Conservation (phyloP, 768 basidiomycete genomes). For the Galerina marginata region DNA sequence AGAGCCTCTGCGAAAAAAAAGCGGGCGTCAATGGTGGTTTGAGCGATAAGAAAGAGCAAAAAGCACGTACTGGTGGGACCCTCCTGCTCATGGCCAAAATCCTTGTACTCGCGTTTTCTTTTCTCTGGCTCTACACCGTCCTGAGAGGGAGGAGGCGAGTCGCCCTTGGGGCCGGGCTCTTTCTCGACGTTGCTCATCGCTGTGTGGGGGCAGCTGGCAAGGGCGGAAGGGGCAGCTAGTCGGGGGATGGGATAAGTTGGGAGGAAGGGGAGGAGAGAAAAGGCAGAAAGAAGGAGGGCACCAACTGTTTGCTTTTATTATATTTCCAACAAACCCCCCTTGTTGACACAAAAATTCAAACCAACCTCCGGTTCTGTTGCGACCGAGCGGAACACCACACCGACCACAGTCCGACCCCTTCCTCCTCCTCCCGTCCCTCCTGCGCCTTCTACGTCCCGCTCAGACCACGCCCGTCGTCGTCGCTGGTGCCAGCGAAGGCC, state of each 20-base stretch:
- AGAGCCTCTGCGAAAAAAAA: conserved; percentile 63
- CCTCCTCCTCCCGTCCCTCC: neutral
- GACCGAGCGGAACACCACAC: conserved; percentile 10
- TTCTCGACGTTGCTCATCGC: conserved; percentile 44
- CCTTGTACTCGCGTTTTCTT: conserved; percentile 87
- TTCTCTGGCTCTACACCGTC: conserved; percentile 42
- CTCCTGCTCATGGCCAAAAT: conserved; percentile 76
- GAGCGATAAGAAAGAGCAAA: conserved; percentile 6
- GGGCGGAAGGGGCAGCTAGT: conserved; percentile 10
- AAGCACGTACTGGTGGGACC: conserved; percentile 67
- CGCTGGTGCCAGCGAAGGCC: neutral
- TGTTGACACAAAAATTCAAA: conserved; percentile 13
- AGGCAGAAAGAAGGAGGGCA: conserved; percentile 18
- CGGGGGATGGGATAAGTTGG: conserved; percentile 11
- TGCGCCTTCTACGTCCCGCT: neutral
- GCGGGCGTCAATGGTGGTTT: conserved; percentile 12
- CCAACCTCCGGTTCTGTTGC: conserved; percentile 14
- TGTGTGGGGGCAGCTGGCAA: conserved; percentile 4
- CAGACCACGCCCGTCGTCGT: neutral
- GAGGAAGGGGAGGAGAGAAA: conserved; percentile 11
- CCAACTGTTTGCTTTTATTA: conserved; percentile 29
- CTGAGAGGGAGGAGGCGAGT: conserved; percentile 28
- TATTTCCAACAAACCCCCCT: conserved; percentile 15
- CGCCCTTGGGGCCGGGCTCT: conserved; percentile 66
- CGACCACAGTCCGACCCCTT: conserved; percentile 13